phyloP scores from a whole-genome alignment of 2,329 filamentous ascomycete species.

The Lecanicillium sp. region DNA sequence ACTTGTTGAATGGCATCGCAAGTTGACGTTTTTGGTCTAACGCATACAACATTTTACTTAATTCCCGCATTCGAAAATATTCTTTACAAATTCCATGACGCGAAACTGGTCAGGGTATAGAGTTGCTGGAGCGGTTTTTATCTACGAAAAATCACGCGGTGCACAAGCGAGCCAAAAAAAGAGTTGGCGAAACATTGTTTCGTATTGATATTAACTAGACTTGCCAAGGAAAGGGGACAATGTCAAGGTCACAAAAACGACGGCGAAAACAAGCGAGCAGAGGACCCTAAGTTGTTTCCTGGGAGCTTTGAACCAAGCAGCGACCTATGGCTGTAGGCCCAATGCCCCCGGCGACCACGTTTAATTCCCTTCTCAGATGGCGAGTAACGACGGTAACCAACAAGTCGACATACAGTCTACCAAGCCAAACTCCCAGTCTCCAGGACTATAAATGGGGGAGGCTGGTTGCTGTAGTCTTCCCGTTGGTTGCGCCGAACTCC shows the following conservation, averaged over 20 bases:
- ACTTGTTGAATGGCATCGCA: background rate
- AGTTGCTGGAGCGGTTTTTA: background rate
- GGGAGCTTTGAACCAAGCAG: too few species aligned
- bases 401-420: too few species aligned
- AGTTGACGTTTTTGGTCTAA: background rate
- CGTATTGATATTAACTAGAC: constrained; percentile 7
- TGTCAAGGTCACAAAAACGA: background rate
- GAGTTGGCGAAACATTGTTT: constrained; percentile 5
- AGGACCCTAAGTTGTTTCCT: constrained; percentile 1
- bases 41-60: background rate
- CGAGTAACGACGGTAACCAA: too few species aligned
- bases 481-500: too few species aligned
- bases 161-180: background rate
- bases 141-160: background rate
- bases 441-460: too few species aligned
- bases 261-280: constrained; percentile 6
- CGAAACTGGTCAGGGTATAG: background rate
- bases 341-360: too few species aligned
- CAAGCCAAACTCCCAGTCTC: too few species aligned
- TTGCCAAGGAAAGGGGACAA: constrained; percentile 8
- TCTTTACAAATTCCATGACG: background rate
- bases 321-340: too few species aligned
- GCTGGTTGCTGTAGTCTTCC: too few species aligned
- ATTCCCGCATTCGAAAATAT: background rate
- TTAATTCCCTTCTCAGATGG: too few species aligned